Evolutionary conservation across 139 green algal species (phyloP).

Genomic region (Closterium sp.): DNA sequence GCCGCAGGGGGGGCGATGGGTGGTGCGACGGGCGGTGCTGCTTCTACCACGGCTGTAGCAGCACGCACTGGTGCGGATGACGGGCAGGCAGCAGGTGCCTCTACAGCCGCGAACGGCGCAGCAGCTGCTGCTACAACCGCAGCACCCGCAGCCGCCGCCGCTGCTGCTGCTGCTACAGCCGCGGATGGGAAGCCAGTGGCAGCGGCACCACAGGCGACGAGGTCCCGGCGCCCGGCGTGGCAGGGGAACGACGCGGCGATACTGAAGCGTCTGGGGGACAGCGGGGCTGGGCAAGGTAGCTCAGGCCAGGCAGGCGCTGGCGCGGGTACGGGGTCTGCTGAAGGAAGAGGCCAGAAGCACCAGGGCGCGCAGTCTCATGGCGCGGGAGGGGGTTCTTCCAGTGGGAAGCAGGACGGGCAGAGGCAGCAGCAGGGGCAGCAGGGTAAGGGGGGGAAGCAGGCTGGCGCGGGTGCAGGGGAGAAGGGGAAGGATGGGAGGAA

Average conservation of each 20-base stretch:
- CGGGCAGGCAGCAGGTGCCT: background rate
- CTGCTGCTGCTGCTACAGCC: background rate
- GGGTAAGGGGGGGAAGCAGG: background rate
- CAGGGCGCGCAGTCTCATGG: no score
- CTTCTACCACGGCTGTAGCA: background rate
- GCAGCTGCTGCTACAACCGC: background rate
- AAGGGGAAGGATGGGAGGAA: background rate
- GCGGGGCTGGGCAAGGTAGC: background rate
- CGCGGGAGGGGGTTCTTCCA: background rate
- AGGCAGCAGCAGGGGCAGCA: background rate
- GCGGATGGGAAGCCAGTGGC: background rate
- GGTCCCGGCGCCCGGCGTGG: conserved; percentile 4
- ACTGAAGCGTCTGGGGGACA: conserved; percentile 1
- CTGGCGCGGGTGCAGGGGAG: background rate
- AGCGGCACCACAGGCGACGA: background rate
- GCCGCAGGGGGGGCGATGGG: background rate
- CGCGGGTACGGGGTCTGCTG: no score
- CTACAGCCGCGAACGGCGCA: background rate
- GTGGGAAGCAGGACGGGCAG: background rate
- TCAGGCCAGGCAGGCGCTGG: background rate
- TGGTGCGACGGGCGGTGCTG: background rate
- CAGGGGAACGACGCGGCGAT: conserved; percentile 16
- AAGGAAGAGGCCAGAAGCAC: no score
- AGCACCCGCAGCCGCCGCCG: background rate
- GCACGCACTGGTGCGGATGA: background rate